Evolutionary conservation across 495 filamentous ascomycete genomes (phyloP).

Genomic region (Coniosporium apollinis): DNA sequence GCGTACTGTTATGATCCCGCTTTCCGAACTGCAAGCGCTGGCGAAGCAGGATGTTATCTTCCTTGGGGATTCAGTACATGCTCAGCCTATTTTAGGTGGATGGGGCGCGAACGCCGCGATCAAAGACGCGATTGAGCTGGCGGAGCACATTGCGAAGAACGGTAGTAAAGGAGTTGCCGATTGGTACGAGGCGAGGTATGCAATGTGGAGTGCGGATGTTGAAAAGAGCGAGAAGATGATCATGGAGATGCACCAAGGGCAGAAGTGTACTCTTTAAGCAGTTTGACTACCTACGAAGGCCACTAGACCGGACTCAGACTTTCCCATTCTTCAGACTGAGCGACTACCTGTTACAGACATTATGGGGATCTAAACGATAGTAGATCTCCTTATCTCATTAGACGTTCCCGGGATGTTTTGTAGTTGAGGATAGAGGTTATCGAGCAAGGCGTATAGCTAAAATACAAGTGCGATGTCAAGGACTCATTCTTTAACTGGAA

Average conservation of each 20-base stretch:
- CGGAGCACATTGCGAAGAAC: conserved; percentile 14
- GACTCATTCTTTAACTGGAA: no score
- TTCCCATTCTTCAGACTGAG: no score
- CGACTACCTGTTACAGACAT: no score
- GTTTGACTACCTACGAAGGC: no score
- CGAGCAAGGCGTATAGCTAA: no score
- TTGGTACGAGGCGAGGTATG: conserved; percentile 17
- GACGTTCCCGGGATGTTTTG: no score
- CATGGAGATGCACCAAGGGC: conserved; percentile 9
- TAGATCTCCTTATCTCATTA: no score
- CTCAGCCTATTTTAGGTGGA: conserved; percentile 25
- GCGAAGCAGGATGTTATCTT: conserved; percentile 16
- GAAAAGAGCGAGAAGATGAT: conserved; percentile 12
- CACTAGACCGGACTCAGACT: no score
- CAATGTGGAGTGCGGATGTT: conserved; percentile 17
- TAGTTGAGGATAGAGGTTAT: no score
- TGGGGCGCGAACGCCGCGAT: conserved; percentile 27
- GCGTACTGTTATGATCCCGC: conserved; percentile 15
- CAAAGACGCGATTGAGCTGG: conserved; percentile 23
- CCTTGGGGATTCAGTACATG: conserved; percentile 27
- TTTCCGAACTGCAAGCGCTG: conserved; percentile 12
- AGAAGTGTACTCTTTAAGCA: conserved; percentile 1
- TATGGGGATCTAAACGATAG: no score
- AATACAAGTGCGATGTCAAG: no score
- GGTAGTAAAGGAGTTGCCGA: conserved; percentile 4